phyloP scores from a whole-genome alignment of 2,329 filamentous ascomycete species.

The Dendryphion nanum region DNA sequence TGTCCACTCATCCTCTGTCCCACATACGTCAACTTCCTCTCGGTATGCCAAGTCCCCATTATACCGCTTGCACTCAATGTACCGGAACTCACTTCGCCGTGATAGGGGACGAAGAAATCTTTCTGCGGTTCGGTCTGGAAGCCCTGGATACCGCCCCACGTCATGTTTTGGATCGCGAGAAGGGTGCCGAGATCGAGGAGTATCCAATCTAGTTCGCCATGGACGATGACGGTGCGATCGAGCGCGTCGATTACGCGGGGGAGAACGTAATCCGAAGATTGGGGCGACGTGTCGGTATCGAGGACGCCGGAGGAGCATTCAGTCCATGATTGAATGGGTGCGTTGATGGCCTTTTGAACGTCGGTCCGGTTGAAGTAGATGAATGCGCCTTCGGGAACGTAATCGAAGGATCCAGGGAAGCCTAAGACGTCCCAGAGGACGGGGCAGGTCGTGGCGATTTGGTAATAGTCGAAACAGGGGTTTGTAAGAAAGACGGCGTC shows the following conservation, averaged over 20 bases:
- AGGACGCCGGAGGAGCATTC: constrained; percentile 55
- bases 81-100: constrained; percentile 46
- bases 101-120: constrained; percentile 69
- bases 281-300: constrained; percentile 53
- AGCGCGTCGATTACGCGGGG: constrained; percentile 72
- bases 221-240: constrained; percentile 68
- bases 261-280: constrained; percentile 58
- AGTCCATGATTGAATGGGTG: constrained; percentile 56
- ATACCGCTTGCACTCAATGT: constrained; percentile 63
- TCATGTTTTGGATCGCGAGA: constrained; percentile 77
- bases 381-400: constrained; percentile 59
- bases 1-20: constrained; percentile 65
- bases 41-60: constrained; percentile 68
- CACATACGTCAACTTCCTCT: constrained; percentile 73
- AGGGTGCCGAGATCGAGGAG: constrained; percentile 68
- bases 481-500: constrained; percentile 59
- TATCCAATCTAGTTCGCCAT: constrained; percentile 69
- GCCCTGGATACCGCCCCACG: constrained; percentile 69
- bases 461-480: constrained; percentile 78
- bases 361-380: constrained; percentile 72
- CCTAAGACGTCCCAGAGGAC: constrained; percentile 67
- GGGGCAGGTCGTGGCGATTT: constrained; percentile 71
- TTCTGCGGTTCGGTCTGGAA: constrained; percentile 62
- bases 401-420: constrained; percentile 64
- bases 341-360: constrained; percentile 68